Evolutionary conservation across 2,329 filamentous ascomycete species (phyloP), one percentile per base, ranked within the genome.

Genomic region (Chaetomium globosum): DNA sequence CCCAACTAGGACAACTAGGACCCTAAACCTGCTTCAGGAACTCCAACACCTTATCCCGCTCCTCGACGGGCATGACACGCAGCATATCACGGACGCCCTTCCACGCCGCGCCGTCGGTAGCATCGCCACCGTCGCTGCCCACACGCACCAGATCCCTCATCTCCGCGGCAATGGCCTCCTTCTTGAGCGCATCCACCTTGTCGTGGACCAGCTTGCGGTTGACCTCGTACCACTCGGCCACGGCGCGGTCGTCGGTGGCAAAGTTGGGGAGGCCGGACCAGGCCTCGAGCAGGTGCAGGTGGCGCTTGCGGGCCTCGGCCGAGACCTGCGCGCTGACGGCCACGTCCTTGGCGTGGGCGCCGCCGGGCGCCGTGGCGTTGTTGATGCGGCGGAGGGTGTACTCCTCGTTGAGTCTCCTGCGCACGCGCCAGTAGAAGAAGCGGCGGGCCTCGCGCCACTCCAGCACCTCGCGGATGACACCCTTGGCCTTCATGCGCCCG

Each of bases 361-460:
- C 78, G 55, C 80, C 75, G 43, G 76, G 70, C 65, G 75, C 69
- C 2, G 77, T 71, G 12, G 78, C 76, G 10, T 77, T 70, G 5
- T 81, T 82, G 86, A 99, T 92, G 80, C 92, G 92, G 82, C 93
- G 95, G 77, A 99, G 85, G 73, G 99, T 92, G 79, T 96, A 92
- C 81, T 99, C 95, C 82, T 99, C 95, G 80, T 96, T 98, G 76
- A 99, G 85, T 80, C 95, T 88, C 77, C 95, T 91, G 79, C 96
- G 93, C 68, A 97, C 89, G 80, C 95, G 94, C 95, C 96, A 99
- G 90, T 98, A 99, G 85, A 99, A 98, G 91, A 95, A 98, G 75
- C 94, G 90, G 70, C 95, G 89, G 10, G 94, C 89, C 73, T 97
- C 90, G 77, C 87, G 84, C 95, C 94, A 98, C 74, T 89, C 86